Conservation (phyloP, 306 rosid species). For the Quercus ilex region DNA sequence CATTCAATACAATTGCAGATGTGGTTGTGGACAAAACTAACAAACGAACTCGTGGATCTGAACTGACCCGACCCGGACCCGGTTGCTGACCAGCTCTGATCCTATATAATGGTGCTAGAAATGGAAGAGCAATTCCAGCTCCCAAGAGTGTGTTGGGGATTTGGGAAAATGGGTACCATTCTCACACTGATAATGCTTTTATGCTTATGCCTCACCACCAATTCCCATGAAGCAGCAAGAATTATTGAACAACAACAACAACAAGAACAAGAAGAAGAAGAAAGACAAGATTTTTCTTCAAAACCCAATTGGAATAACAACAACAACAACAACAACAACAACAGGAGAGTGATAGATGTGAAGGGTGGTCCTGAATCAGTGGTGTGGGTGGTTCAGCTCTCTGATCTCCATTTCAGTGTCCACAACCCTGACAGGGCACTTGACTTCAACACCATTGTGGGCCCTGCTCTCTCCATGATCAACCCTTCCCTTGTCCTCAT, state of each 20-base stretch:
- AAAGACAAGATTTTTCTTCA: background rate
- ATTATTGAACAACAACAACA: background rate
- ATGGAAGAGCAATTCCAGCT: background rate
- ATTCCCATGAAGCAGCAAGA: background rate
- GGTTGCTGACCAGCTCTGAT: too few species aligned
- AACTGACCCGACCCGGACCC: too few species aligned
- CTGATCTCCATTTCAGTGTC: slow-evolving; percentile 95
- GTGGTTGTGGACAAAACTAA: too few species aligned
- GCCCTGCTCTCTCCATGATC: slow-evolving; percentile 70
- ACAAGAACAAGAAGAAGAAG: too few species aligned
- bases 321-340: background rate
- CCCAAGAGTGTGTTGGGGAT: background rate
- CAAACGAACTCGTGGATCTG: too few species aligned
- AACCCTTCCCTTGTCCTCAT: slow-evolving; percentile 94
- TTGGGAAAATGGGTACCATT: background rate
- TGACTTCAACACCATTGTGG: slow-evolving; percentile 53
- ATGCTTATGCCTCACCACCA: background rate
- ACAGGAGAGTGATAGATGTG: slow-evolving; percentile 19
- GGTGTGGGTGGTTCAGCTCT: slow-evolving; percentile 88
- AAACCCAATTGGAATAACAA: background rate
- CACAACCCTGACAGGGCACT: slow-evolving; percentile 80
- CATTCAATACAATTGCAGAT: too few species aligned
- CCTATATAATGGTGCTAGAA: background rate
- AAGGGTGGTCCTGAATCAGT: slow-evolving; percentile 63
- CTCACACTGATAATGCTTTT: background rate